These are phyloP conservation scores for Erythrobasidium hasegawianum DNA, from an alignment of 1,284 basidiomycete species.

Conservation along the genomic window DNA sequence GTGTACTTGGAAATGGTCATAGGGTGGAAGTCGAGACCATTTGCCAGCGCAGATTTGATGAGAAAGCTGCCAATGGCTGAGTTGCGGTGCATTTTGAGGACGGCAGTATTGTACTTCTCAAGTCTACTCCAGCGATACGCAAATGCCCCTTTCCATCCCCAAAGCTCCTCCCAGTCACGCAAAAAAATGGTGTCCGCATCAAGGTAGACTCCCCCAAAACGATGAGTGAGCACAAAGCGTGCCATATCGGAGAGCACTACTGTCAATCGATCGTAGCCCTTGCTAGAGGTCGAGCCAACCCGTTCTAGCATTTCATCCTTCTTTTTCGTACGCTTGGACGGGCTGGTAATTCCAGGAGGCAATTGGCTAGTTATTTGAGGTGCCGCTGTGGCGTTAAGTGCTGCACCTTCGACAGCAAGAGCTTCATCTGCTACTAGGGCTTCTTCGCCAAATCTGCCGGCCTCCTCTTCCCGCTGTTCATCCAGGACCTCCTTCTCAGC, in stretches of 20 bases:
- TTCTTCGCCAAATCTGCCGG: slow-evolving; percentile 26
- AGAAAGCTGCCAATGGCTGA: slow-evolving; percentile 76
- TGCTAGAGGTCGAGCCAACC: slow-evolving; percentile 68
- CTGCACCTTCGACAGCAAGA: slow-evolving; percentile 39
- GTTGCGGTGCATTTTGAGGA: slow-evolving; percentile 74
- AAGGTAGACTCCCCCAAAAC: slow-evolving; percentile 79
- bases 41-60: slow-evolving; percentile 77
- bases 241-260: slow-evolving; percentile 84
- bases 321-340: slow-evolving; percentile 42
- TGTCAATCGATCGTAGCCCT: slow-evolving; percentile 71
- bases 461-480: slow-evolving; percentile 42
- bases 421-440: slow-evolving; percentile 39
- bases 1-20: slow-evolving; percentile 76
- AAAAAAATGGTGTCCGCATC: slow-evolving; percentile 81
- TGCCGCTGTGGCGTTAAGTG: slow-evolving; percentile 44
- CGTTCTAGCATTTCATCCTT: slow-evolving; percentile 66
- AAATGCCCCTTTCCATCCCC: slow-evolving; percentile 81
- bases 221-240: slow-evolving; percentile 76
- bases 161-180: slow-evolving; percentile 86
- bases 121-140: slow-evolving; percentile 79
- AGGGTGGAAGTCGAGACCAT: slow-evolving; percentile 79
- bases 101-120: slow-evolving; percentile 79
- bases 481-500: slow-evolving; percentile 39
- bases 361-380: slow-evolving; percentile 15
- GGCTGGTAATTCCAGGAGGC: slow-evolving; percentile 17